Evolutionary conservation across 2,329 filamentous ascomycete genomes (phyloP), one percentile per base, ranked within the genome.

Genomic region (Fonsecaea multimorphosa): DNA sequence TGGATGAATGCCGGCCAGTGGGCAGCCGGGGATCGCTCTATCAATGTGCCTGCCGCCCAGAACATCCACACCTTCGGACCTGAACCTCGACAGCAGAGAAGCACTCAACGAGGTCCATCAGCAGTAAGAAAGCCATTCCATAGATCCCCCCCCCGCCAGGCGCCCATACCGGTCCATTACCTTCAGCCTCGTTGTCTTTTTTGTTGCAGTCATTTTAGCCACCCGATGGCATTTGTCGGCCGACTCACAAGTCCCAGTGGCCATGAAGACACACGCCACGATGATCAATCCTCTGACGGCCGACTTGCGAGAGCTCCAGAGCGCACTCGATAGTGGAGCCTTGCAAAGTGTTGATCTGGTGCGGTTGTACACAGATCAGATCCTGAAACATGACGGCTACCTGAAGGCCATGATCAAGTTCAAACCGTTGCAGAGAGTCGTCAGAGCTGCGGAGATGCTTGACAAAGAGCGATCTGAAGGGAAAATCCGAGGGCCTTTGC

Each of bases 381-480:
- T 54, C 27, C 27, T 32, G 31, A 34, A n/a, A 31, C 29, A 54
- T 22, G 31, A 54, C 29, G 29, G 14, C 16, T 9, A 9, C 14
- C 16, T 54, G 27, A 54, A 34, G n/a, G 52, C 52, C 27, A 54
- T 54, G 52, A 31, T 54, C 31, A 34, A 9, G 5, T 31, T 54
- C 31, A 22, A n/a, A 32, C 52, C 52, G 2, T 32, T n/a, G 24
- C 16, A 19, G 52, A n/a, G 27, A 73, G 83, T 82, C 9, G 78
- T 89, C 36, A 69, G 76, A 24, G 91, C 92, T 63, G 90, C 90
- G 2, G 77, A 78, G 4, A 73, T 79, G 14, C 79, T 87, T 32
- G 90, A 93, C 71, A 74, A 73, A 0, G 89, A 92, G 76, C 83
- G 90, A 19, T 73, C 74, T 12, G 72, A 77, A 0, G 87, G 87